Base-by-base conservation (phyloP, 495 filamentous ascomycete species). In the Rhypophila decipiens region DNA sequence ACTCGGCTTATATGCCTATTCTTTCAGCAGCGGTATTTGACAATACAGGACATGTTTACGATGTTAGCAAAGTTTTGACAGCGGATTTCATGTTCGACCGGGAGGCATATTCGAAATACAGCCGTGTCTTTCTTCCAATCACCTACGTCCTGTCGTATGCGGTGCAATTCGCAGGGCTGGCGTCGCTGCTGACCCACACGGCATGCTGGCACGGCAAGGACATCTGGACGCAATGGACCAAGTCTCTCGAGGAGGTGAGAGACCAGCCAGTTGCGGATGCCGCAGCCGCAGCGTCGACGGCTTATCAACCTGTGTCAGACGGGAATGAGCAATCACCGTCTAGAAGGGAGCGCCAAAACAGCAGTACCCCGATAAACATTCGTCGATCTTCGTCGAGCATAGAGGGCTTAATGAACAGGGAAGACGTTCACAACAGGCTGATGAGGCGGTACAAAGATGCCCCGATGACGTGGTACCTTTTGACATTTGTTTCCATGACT, bases 111-210 rank as follows among this genome's bases (percentile, higher is more conserved):
- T 68, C 78, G 11, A 76, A 77, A 2, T 91, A 91, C 56, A 88
- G 86, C 56, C 79, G 85, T 23, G 84, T 90, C 8, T 90, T 87
- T 57, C 70, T 90, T 42, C 85, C 87, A 2, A 86, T 90, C 44
- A 88, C 85, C n/a, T 90, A 90, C 51, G 84, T 84, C 17, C 64
- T 91, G 24, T 84, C 83, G 52, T 90, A 89, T 46, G 87, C 80
- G 0, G 74, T 93, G 18, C 86, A 88, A 46, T 91, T 93, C 60
- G 87, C 87, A 2, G 83, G 83, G 0, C 69, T 93, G 20, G 80
- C 85, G 19, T 77, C 87, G 7, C 71, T 88, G 4, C 63, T 88
- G 29, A 84, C 85, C 1, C 84, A 88, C 60, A 86, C 83, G 1
- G 63, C 71, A 22, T 83, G 82, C 52, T 87, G 85, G 85, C 84